Conservation (phyloP, 73 alveolate genomes). For the Paramecium octaurelia region DNA sequence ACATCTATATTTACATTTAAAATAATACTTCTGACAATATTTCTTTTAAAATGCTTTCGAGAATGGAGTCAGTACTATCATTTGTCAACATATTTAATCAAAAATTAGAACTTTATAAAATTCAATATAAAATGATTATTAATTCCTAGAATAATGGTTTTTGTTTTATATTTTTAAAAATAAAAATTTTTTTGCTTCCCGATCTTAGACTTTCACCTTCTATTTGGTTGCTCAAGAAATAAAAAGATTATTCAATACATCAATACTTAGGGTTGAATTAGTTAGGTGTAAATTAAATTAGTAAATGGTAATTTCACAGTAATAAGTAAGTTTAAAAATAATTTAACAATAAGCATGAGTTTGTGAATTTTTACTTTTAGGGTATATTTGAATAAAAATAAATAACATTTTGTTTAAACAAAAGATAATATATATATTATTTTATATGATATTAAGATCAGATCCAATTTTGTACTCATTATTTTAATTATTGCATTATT, state of each 20-base stretch:
- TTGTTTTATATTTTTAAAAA: neutral
- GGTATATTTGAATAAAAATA: neutral
- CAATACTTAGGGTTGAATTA: neutral
- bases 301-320: neutral
- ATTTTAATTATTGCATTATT: neutral
- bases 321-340: no score
- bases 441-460: neutral
- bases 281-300: neutral
- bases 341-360: neutral
- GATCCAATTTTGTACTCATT: neutral
- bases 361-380: neutral
- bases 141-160: neutral
- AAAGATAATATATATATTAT: no score
- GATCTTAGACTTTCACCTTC: neutral
- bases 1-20: neutral
- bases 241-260: no score
- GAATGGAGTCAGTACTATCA: neutral
- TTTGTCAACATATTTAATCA: neutral
- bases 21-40: neutral
- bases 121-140: neutral
- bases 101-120: neutral
- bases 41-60: neutral
- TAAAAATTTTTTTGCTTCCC: neutral
- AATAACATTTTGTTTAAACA: neutral
- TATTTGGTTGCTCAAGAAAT: neutral